Evolutionary conservation across 345 rosid genomes (phyloP).

Genomic region (Trapa bicornis): DNA sequence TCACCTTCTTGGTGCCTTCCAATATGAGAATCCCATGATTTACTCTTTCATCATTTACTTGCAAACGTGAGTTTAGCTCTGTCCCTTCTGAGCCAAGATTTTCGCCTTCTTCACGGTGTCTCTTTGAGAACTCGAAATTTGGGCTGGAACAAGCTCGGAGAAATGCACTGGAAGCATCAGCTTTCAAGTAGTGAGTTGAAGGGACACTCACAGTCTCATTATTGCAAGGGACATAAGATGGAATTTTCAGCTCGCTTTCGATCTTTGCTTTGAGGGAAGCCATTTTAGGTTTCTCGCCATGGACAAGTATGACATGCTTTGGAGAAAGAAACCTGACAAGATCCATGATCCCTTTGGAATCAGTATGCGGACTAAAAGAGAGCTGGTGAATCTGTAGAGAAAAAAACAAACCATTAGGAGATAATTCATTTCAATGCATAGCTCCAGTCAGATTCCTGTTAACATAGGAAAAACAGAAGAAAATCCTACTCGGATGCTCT

Average conservation of each 20-base stretch:
- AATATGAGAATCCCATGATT: slow-evolving; percentile 45
- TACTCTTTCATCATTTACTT: slow-evolving; percentile 52
- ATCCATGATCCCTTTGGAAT: slow-evolving; percentile 94
- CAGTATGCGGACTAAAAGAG: slow-evolving; percentile 92
- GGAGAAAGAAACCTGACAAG: slow-evolving; percentile 78
- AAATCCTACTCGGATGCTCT: no score
- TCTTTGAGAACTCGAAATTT: slow-evolving; percentile 40
- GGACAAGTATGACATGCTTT: slow-evolving; percentile 68
- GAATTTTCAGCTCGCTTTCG: slow-evolving; percentile 56
- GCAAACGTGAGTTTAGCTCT: slow-evolving; percentile 12
- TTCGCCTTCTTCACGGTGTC: slow-evolving; percentile 11
- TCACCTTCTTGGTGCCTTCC: slow-evolving; percentile 43
- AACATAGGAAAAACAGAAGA: neutral
- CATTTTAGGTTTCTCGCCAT: slow-evolving; percentile 92
- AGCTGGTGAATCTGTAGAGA: slow-evolving; percentile 65
- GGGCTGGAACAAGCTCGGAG: slow-evolving; percentile 49
- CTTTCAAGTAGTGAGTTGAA: slow-evolving; percentile 43
- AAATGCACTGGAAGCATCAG: slow-evolving; percentile 54
- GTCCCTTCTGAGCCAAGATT: slow-evolving; percentile 13
- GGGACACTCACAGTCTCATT: slow-evolving; percentile 53
- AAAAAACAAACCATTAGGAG: neutral
- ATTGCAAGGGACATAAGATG: slow-evolving; percentile 68
- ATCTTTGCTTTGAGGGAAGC: slow-evolving; percentile 56
- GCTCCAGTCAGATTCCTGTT: neutral
- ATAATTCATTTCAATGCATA: neutral